phyloP scores from a whole-genome alignment of 371 early-diverging fungal species.

The Syncephalastrum sp. region DNA sequence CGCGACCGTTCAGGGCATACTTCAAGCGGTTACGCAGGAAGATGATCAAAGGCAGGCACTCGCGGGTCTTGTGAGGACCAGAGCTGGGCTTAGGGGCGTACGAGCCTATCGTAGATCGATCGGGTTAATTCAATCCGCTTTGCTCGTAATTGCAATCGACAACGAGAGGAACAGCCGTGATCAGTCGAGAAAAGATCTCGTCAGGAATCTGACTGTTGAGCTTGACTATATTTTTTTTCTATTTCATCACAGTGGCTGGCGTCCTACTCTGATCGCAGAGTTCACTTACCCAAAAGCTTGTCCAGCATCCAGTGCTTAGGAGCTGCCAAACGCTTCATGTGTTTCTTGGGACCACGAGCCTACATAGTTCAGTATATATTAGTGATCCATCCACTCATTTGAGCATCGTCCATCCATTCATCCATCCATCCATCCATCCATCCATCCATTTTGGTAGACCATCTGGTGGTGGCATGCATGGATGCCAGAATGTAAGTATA shows the following conservation, averaged over 20 bases:
- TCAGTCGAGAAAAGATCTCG: slow-evolving; percentile 43
- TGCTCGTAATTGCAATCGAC: slow-evolving; percentile 76
- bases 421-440: slow-evolving; percentile 11
- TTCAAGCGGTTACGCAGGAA: slow-evolving; percentile 99
- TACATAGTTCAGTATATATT: slow-evolving; percentile 28
- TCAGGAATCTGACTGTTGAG: slow-evolving; percentile 42
- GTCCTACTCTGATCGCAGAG: not conserved
- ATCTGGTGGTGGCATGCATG: not conserved
- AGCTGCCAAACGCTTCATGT: slow-evolving; percentile 99
- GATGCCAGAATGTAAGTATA: not conserved
- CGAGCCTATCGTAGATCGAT: slow-evolving; percentile 24
- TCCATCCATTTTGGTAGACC: not conserved
- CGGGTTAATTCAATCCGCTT: not conserved
- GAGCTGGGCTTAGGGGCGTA: slow-evolving; percentile 97
- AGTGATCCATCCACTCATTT: slow-evolving; percentile 13
- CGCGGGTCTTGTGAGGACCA: slow-evolving; percentile 99
- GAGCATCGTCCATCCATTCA: slow-evolving; percentile 13
- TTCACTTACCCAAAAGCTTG: slow-evolving; percentile 76
- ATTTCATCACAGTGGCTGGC: slow-evolving; percentile 28
- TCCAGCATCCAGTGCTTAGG: slow-evolving; percentile 99
- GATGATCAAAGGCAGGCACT: slow-evolving; percentile 98
- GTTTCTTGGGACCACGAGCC: slow-evolving; percentile 99
- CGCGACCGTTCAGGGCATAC: slow-evolving; percentile 98
- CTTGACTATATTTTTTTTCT: slow-evolving; percentile 42
- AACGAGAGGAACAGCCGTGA: slow-evolving; percentile 76